Evolutionary conservation across 176 grass and related monocot species (phyloP).

Genomic region (Phoenix roebelenii): DNA sequence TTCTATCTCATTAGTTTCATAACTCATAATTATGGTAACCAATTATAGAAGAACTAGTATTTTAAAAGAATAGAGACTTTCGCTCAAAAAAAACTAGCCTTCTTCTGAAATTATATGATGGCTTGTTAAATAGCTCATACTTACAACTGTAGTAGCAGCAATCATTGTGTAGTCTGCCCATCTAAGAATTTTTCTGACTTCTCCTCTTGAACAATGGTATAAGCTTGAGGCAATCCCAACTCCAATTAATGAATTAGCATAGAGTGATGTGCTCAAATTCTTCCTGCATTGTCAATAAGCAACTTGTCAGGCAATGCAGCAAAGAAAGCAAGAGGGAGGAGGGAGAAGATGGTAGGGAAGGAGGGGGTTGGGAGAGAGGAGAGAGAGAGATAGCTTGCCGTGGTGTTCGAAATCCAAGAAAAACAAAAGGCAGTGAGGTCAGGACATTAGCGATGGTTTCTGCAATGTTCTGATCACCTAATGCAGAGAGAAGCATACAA

Average conservation of each 20-base stretch:
- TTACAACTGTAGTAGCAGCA: conserved; percentile 75
- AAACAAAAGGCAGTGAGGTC: conserved; percentile 80
- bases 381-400: conserved; percentile 35
- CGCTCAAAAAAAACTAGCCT: too few species aligned
- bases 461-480: conserved; percentile 67
- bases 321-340: background rate
- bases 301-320: conserved; percentile 37
- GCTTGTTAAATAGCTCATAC: conserved; percentile 10
- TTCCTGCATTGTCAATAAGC: conserved; percentile 66
- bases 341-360: too few species aligned
- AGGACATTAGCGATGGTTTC: conserved; percentile 92
- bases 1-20: too few species aligned
- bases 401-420: conserved; percentile 67
- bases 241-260: conserved; percentile 90
- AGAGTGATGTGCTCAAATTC: conserved; percentile 61
- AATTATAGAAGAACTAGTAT: too few species aligned
- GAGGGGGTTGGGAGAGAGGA: background rate
- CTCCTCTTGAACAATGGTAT: conserved; percentile 75
- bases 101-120: too few species aligned
- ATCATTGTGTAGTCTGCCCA: conserved; percentile 99
- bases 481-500: conserved; percentile 14
- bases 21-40: too few species aligned
- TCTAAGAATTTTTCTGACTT: conserved; percentile 71
- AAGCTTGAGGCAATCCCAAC: conserved; percentile 92
- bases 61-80: too few species aligned